phyloP scores from a whole-genome alignment of 257 asterid genomes.

The Forsythia suspensa region DNA sequence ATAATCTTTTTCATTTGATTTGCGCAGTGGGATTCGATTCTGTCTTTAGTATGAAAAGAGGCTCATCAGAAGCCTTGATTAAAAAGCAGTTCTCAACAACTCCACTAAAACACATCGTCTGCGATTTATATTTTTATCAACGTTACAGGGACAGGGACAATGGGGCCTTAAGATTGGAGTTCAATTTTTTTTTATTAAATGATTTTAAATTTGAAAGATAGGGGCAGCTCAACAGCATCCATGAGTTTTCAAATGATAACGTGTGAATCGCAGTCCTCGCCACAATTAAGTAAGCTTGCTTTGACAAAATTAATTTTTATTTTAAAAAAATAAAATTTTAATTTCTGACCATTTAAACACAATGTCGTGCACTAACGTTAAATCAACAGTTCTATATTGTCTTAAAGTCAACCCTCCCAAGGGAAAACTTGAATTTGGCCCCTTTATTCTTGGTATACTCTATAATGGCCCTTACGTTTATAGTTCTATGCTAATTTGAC shows the following conservation, averaged over 20 bases:
- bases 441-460: neutral
- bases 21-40: no score
- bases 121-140: no score
- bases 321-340: no score
- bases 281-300: neutral
- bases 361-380: neutral
- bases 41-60: no score
- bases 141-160: no score
- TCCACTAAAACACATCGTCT: no score
- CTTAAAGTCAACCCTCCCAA: neutral
- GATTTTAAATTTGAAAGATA: neutral
- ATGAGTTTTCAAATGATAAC: neutral
- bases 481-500: neutral
- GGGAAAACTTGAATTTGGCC: neutral
- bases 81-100: no score
- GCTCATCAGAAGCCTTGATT: no score
- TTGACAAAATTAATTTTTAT: neutral
- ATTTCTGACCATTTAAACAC: neutral
- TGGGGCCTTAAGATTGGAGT: no score
- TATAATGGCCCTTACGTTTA: neutral
- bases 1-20: no score
- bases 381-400: neutral
- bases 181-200: neutral
- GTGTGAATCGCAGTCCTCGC: neutral
- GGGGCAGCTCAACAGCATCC: slow-evolving; percentile 1